Base-by-base conservation (phyloP, 331 rosid genomes). In the Ulmus americana region DNA sequence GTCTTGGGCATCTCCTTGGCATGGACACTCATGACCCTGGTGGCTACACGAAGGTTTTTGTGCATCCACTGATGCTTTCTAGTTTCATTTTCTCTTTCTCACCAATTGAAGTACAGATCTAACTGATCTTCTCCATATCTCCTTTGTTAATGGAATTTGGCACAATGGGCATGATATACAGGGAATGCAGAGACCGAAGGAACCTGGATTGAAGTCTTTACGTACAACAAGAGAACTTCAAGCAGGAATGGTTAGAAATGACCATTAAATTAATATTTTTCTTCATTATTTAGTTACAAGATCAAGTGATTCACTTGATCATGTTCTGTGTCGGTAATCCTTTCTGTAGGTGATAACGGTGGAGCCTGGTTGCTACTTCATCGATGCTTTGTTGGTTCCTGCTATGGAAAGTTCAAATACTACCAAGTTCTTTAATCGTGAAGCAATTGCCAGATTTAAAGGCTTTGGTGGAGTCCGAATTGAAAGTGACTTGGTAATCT, bases 321-420 rank as follows among this genome's bases (percentile, higher is more conserved):
- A 67, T 10, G 22, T 41, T 39, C 41, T 50, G 13, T 74, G 50
- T 41, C 12, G 50, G 60, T 55, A 48, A n/a, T 14, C 64, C 55
- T 52, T 39, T 67, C 55, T 56, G 43, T 43, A 91, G 97, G 96
- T 91, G 77, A 88, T 91, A 64, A 88, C 97, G 0, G 97, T 91
- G 69, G 96, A 91, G 77, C 97, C 95, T 55, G 96, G 97, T 65
- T 91, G 96, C 88, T 91, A 91, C 87, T 86, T 91, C 63, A 84
- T 88, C 61, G 88, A 91, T 74, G 90, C 96, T 67, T 70, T 88
- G 77, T 74, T 88, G 73, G 75, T 56, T 69, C 86, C 97, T 4
- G 88, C 95, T 48, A 72, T 86, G 88, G 73, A 71, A 71, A 73
- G 64, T 65, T 77, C 84, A 51, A 82, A 74, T 20, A 84, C 92